Evolutionary conservation across 1,139 yeast species (phyloP), one percentile per base, ranked within the genome.

Genomic region (Yamadazyma siamensis): DNA sequence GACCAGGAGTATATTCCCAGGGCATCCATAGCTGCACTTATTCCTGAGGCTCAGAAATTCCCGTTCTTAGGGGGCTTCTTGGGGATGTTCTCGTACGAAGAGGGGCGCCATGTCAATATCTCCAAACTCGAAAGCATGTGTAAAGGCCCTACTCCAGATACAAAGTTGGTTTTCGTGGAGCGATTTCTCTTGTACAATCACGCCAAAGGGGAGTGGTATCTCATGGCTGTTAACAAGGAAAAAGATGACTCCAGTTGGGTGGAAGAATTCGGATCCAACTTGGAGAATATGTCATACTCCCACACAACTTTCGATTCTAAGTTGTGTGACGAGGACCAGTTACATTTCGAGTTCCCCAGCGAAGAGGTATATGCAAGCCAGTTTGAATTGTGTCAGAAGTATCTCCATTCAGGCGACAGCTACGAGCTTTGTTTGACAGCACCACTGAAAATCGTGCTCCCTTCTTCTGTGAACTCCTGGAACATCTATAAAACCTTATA

Each of bases 391-490:
- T 86, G 96, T 51, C 94, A 87, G 54, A 71, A 75, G 13, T 77
- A 61, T 41, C 66, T 94, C 26, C 77, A 71, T 34, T 61, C 80
- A 4, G 99, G 99, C 8, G 94, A 91, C 49, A 88, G 97, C 2
- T 94, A 94, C 49, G 99, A 94, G 52, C 69, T 94, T 15, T 91
- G 98, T 50, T 67, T 91, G 23, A 91, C 98, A 0, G 81, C 85
- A 1, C 85, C 77, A 41, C 86, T 94, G 42, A 69, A 66, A 32
- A 70, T 89, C 14, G 58, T 54, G 14, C 61, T 79, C 27, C 80
- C 75, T 2, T 39, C 50, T 12, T 41, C 54, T 12, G 47, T 77
- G 11, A 44, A 66, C 4, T 71, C 95, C 0, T 91, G 97, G 96
- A 76, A 75, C 15, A 66, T 91, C 4, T 94, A 88, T 59, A 80